Conservation (phyloP, 2,329 filamentous ascomycete species). For the Tympanopsis confertula region DNA sequence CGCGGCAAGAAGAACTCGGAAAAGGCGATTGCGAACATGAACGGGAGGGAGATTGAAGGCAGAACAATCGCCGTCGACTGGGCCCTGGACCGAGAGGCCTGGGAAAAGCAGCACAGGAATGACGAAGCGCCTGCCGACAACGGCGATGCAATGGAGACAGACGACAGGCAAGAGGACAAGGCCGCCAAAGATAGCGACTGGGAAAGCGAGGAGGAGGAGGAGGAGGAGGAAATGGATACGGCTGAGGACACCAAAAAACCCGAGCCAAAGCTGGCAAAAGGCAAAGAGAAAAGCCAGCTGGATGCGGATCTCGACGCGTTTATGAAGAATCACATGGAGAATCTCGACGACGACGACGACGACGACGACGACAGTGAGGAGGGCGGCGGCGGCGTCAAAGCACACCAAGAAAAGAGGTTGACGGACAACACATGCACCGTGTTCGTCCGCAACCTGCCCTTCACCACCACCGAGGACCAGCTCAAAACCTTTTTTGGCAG, state of each 20-base stretch:
- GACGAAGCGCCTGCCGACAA: conserved; percentile 15
- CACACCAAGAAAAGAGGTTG: conserved; percentile 19
- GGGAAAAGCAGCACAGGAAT: conserved; percentile 51
- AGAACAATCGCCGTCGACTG: conserved; percentile 86
- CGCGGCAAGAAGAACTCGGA: conserved; percentile 84
- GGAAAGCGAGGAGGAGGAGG: conserved; percentile 11
- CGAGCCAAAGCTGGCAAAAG: conserved; percentile 10
- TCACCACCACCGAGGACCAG: conserved; percentile 70
- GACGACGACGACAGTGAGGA: conserved; percentile 30
- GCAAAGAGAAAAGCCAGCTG: conserved; percentile 21
- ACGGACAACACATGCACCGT: conserved; percentile 65
- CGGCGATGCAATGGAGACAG: conserved; percentile 11
- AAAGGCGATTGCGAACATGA: conserved; percentile 71
- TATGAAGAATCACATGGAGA: conserved; percentile 43
- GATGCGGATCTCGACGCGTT: conserved; percentile 39
- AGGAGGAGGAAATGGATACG: conserved; percentile 16
- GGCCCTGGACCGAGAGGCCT: conserved; percentile 84
- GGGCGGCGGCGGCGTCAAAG: conserved; percentile 23
- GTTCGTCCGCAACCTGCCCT: conserved; percentile 90
- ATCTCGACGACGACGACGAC: conserved; percentile 45
- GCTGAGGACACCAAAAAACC: conserved; percentile 18
- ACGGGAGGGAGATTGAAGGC: conserved; percentile 82
- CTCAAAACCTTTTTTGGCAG: conserved; percentile 76
- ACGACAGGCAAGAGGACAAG: conserved; percentile 20
- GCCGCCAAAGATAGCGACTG: conserved; percentile 20